Evolutionary conservation across 1,139 yeast species (phyloP), one percentile per base, ranked within the genome.

Genomic region (Pneumocystis murina): DNA sequence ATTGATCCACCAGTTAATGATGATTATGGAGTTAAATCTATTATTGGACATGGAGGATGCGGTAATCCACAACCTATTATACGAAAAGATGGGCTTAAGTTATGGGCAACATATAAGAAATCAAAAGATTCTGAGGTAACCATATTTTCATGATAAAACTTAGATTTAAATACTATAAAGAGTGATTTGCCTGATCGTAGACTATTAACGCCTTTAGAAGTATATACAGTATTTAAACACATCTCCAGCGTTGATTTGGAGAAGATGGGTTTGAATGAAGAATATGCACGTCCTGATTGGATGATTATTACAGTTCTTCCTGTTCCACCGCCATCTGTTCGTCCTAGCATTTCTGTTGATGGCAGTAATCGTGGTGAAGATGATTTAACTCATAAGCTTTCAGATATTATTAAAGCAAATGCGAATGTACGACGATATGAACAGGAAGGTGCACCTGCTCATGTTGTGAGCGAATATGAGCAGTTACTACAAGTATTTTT

Each of bases 321-420:
- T 1, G 98, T 94, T n/a, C 99, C 99, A 59, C 99, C 99, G 63
- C 98, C 98, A 65, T 97, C 97, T 43, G 98, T 94, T 43, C 86
- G 99, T 76, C 99, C 99, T 20, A 87, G 96, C 58, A 92, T 94
- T 77, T 96, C 98, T 1, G 91, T 92, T 71, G 92, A 92, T 70
- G 98, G 94, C 72, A 89, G 97, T n/a, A 96, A 96, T 65, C 84
- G 98, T 78, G 97, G 98, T 71, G 98, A 94, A 75, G 99, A 94
- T 82, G 99, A 94, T 80, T 86, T 94, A 76, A 94, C 99, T 2
- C 92, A 91, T 75, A 94, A 94, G 76, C 81, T 94, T 69, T 97
- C 98, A 8, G 99, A 94, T 79, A 92, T 94, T 63, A 78, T 94
- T 71, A 92, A 94, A 75, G 97, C 98, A 1, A 94, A 91, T 72